Evolutionary conservation across 352 stramenopile genomes (phyloP), one percentile per base, ranked within the genome.

Genomic region (Phytophthora lateralis): DNA sequence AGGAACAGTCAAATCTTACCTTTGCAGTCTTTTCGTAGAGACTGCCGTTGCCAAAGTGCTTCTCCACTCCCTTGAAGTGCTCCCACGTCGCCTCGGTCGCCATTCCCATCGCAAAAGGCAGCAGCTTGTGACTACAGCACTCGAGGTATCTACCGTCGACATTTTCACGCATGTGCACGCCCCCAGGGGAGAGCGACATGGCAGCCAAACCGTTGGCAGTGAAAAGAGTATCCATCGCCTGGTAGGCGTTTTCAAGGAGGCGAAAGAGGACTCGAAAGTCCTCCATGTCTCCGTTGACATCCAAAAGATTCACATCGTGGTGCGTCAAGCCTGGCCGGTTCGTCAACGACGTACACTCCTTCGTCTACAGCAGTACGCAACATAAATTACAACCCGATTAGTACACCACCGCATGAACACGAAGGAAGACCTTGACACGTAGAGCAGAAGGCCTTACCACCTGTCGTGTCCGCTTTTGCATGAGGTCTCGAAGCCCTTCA

Each of bases 31-130:
- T 74, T 11, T 70, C 32, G 29, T 66, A 67, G 10, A 76, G 46
- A 18, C 47, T 63, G 0, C 72, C 63, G 30, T 70, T 62, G 14
- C 58, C 49, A 8, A 48, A 20, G 9, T 75, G 66, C 17, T 71
- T 61, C 3, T 72, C 41, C 0, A 71, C 49, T 0, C 66, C 66
- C 38, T 60, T 62, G 44, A 75, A 75, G 45, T 80, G 59, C 11
- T 61, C n/a, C 71, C 71, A 77, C 5, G 71, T 68, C 9, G 56
- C 64, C 1, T 70, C 46, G 2, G 30, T 58, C 1, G 68, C 68
- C 6, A 55, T 46, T 10, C 57, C 43, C 24, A 72, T 35, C 10
- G 64, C 64, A 24, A 80, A 80, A 26, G 68, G 68, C 34, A 80
- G 43, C 26, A 75, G n/a, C 11, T 71, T 76, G 39, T 51, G 57